Evolutionary conservation across 495 filamentous ascomycete species (phyloP).

Genomic region (Glutinoglossum americanum): DNA sequence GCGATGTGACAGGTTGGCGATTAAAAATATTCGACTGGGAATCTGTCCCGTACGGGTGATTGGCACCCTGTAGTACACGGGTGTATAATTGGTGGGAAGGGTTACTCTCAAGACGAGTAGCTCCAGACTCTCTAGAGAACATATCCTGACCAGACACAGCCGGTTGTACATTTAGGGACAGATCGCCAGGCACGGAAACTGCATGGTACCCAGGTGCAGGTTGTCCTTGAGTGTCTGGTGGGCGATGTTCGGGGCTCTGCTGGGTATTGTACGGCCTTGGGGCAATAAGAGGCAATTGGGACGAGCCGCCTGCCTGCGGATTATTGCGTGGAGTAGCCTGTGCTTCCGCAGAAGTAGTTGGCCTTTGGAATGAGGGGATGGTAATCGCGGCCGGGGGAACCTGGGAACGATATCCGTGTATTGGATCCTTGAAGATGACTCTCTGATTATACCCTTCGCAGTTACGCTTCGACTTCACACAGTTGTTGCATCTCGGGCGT

Average conservation of each 20-base stretch:
- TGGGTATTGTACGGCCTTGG: not conserved
- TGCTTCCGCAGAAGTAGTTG: not conserved
- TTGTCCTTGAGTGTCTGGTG: not conserved
- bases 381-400: not conserved
- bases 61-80: not conserved
- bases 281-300: not conserved
- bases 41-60: not conserved
- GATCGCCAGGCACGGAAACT: not conserved
- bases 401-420: slow-evolving; percentile 20
- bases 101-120: not conserved
- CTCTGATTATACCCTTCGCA: slow-evolving; percentile 92
- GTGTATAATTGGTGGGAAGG: not conserved
- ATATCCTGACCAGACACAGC: not conserved
- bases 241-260: not conserved
- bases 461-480: slow-evolving; percentile 78
- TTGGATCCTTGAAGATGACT: slow-evolving; percentile 78
- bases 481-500: slow-evolving; percentile 76
- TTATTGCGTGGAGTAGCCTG: not conserved
- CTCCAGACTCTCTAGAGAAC: not conserved
- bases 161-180: not conserved
- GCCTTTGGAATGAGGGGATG: not conserved
- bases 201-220: not conserved
- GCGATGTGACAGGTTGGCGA: not conserved
- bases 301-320: not conserved
- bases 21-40: not conserved